Conservation (phyloP, 768 basidiomycete genomes). For the Chalciporus piperatus region DNA sequence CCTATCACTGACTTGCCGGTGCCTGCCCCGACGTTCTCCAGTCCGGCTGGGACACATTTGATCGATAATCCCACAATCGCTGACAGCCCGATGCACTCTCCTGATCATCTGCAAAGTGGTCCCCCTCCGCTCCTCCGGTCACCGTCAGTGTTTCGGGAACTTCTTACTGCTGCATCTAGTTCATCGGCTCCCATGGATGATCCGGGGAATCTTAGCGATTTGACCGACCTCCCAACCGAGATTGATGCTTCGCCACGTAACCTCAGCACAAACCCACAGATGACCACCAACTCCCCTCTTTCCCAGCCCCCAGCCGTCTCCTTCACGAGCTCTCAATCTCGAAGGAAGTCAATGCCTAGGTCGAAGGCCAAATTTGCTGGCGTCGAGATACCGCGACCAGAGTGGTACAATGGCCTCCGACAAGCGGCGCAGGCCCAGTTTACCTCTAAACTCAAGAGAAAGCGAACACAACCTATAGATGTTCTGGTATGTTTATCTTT, state of each 20-base stretch:
- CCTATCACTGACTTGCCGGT: background rate
- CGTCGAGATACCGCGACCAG: slow-evolving; percentile 17
- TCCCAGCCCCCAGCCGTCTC: background rate
- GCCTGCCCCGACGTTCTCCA: background rate
- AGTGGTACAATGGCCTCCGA: slow-evolving; percentile 9
- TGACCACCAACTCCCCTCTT: background rate
- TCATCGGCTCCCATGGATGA: slow-evolving; percentile 7
- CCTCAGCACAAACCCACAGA: background rate
- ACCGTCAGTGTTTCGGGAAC: background rate
- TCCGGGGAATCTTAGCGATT: slow-evolving; percentile 20
- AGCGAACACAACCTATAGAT: slow-evolving; percentile 2
- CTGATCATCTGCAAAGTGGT: background rate
- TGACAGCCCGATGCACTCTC: background rate
- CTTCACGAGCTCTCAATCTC: background rate
- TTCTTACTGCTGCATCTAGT: background rate
- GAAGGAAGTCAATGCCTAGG: background rate
- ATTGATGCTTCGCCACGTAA: slow-evolving; percentile 11
- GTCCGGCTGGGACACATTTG: background rate
- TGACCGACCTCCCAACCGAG: slow-evolving; percentile 31
- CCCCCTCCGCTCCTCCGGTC: background rate
- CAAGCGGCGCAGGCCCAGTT: background rate
- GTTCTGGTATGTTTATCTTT: background rate
- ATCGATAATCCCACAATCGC: background rate
- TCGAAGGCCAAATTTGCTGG: slow-evolving; percentile 22
- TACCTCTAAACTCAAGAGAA: slow-evolving; percentile 13